phyloP scores from a whole-genome alignment of 2,329 filamentous ascomycete species.

The Metarhizium robertsii region DNA sequence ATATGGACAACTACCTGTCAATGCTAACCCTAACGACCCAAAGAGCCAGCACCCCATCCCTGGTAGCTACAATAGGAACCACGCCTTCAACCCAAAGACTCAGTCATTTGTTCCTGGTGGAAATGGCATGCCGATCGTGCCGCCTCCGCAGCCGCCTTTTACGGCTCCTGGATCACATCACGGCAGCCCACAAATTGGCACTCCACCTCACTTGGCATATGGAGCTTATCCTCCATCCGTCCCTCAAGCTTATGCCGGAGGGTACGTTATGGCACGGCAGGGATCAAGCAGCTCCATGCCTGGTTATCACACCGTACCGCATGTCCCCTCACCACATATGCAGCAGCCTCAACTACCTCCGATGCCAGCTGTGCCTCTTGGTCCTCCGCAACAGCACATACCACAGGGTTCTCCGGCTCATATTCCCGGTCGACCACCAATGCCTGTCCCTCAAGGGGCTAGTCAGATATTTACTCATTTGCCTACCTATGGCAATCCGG shows the following conservation, averaged over 20 bases:
- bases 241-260: slow-evolving; percentile 36
- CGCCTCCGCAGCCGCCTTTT: slow-evolving; percentile 37
- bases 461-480: slow-evolving; percentile 42
- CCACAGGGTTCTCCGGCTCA: slow-evolving; percentile 32
- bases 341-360: slow-evolving; percentile 5
- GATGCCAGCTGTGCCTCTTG: slow-evolving; percentile 26
- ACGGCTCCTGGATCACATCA: slow-evolving; percentile 39
- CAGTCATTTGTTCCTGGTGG: slow-evolving; percentile 74
- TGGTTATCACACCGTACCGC: slow-evolving; percentile 35
- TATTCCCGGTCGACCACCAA: slow-evolving; percentile 36
- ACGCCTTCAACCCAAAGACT: slow-evolving; percentile 88
- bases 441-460: slow-evolving; percentile 31
- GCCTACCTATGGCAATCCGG: slow-evolving; percentile 49
- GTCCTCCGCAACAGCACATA: slow-evolving; percentile 25
- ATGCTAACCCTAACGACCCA: slow-evolving; percentile 60
- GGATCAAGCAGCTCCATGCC: slow-evolving; percentile 45
- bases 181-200: slow-evolving; percentile 43
- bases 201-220: slow-evolving; percentile 42
- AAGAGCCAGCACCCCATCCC: slow-evolving; percentile 75
- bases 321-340: slow-evolving; percentile 26
- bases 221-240: slow-evolving; percentile 36
- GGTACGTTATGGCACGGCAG: slow-evolving; percentile 48
- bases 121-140: slow-evolving; percentile 38
- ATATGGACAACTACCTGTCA: slow-evolving; percentile 68
- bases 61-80: slow-evolving; percentile 67